A percentile compares a stretch with the other conserved stretches of the same genome.
Evolutionary conservation across 495 filamentous ascomycete genomes (phyloP).

Genomic region (Tuber aestivum): DNA sequence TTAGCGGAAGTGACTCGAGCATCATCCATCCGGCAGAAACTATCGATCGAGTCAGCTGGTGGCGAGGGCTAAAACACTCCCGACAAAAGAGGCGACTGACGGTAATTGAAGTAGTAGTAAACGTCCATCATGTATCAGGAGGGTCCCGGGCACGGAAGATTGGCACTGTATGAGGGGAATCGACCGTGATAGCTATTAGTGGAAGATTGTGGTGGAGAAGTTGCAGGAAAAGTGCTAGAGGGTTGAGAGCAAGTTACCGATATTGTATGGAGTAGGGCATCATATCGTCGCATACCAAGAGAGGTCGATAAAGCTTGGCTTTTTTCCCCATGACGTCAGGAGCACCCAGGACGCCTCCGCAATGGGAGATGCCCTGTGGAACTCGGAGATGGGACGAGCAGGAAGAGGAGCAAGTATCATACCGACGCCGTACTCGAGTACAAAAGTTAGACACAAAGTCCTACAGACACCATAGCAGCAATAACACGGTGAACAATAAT

Average conservation of each 20-base stretch:
- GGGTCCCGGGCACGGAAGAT: not conserved
- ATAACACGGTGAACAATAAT: not conserved
- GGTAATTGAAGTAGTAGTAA: conserved; percentile 42
- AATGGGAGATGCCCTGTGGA: not conserved
- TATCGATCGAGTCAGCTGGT: conserved; percentile 15
- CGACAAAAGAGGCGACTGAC: conserved; percentile 18
- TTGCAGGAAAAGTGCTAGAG: too few species aligned
- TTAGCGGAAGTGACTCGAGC: conserved; percentile 60
- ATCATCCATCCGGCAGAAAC: conserved; percentile 58
- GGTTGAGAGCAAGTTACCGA: too few species aligned
- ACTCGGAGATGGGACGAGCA: not conserved
- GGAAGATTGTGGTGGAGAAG: not conserved
- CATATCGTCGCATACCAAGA: too few species aligned
- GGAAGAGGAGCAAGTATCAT: not conserved
- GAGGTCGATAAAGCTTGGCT: conserved; percentile 16
- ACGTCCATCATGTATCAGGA: conserved; percentile 37
- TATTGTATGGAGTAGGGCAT: too few species aligned
- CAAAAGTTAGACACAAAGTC: not conserved
- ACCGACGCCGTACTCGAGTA: too few species aligned
- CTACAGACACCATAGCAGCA: not conserved
- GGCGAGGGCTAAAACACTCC: not conserved
- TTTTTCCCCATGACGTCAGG: conserved; percentile 26
- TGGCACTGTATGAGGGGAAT: not conserved
- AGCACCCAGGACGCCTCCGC: not conserved
- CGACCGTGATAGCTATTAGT: not conserved